Evolutionary conservation across 805 yeast genomes (phyloP), one percentile per base, ranked within the genome.

Genomic region (Allodekkera sacchari): DNA sequence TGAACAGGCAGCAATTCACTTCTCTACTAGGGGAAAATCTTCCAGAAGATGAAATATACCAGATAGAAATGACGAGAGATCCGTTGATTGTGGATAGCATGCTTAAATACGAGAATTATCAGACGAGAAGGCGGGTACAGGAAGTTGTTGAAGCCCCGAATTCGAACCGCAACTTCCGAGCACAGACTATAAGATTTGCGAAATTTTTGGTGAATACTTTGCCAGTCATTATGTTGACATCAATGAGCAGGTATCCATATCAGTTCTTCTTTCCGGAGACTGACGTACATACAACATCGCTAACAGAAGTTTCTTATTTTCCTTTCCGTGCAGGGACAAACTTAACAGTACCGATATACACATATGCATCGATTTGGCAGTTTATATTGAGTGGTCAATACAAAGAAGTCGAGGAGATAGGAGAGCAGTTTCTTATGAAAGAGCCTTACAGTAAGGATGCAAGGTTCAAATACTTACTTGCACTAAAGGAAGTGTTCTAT

Each of bases 371-470:
- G 22, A 39, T 69, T 10, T 71, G 74, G 75, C 49, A 55, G 18
- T 47, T 63, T 16, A 39, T 69, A 14, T 39, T 54, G 1, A 50
- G 55, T 18, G 61, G 63, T 4, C 56, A 60, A 10, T 61, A 55
- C 32, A 39, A 47, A 4, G 50, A 44, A 24, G 53, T 66, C 17
- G 52, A 50, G 21, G 64, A 58, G 18, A 43, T 48, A 11, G 41
- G 64, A 11, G 61, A 58, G 14, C 61, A 60, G 25, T 39, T 68
- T 22, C 35, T 59, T 16, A 53, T 67, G 31, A 54, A 55, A 30
- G 66, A 66, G 6, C 74, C 75, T 1, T 67, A 53, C 38, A 51
- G 48, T 27, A 39, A 38, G 5, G 71, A 68, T 31, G 70, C 71
- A 2, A 49, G 45, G n/a, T 49, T 65, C 18, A 52, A 53, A 27